Evolutionary conservation across 495 filamentous ascomycete genomes (phyloP).

Genomic region (Penicillium fimorum): DNA sequence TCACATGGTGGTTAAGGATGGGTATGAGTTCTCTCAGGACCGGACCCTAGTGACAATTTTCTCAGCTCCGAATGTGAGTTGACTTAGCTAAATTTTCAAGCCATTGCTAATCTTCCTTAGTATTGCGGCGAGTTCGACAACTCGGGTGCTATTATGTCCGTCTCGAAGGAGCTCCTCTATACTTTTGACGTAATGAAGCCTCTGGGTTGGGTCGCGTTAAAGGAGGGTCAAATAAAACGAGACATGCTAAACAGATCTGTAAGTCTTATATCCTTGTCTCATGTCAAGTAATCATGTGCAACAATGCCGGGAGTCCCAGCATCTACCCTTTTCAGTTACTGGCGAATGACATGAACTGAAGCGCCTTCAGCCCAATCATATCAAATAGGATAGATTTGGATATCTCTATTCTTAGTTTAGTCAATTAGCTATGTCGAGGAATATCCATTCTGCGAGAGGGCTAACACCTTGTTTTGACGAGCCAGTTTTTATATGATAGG

Average conservation of each 20-base stretch:
- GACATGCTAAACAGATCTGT: constrained; percentile 93
- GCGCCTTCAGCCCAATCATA: no score
- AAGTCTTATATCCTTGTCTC: constrained; percentile 38
- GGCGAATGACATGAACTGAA: no score
- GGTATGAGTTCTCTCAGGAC: constrained; percentile 98
- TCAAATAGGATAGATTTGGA: no score
- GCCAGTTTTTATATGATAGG: no score
- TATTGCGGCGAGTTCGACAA: constrained; percentile 99
- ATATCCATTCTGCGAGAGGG: no score
- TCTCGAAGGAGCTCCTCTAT: constrained; percentile 87
- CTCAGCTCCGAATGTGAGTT: constrained; percentile 90
- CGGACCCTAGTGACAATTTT: constrained; percentile 95
- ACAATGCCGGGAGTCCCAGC: constrained; percentile 23
- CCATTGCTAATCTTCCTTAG: constrained; percentile 46
- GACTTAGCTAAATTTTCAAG: constrained; percentile 1
- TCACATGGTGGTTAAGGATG: constrained; percentile 99
- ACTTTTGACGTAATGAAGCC: constrained; percentile 98
- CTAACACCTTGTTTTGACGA: no score
- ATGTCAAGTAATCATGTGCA: constrained; percentile 32
- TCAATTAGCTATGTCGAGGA: no score
- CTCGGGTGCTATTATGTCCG: constrained; percentile 98
- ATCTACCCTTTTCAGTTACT: no score
- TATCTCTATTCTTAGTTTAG: no score
- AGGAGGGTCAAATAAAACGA: constrained; percentile 88
- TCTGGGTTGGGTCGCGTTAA: constrained; percentile 88